Evolutionary conservation across 2,329 filamentous ascomycete species (phyloP), one percentile per base, ranked within the genome.

Genomic region (Fusarium buharicum): DNA sequence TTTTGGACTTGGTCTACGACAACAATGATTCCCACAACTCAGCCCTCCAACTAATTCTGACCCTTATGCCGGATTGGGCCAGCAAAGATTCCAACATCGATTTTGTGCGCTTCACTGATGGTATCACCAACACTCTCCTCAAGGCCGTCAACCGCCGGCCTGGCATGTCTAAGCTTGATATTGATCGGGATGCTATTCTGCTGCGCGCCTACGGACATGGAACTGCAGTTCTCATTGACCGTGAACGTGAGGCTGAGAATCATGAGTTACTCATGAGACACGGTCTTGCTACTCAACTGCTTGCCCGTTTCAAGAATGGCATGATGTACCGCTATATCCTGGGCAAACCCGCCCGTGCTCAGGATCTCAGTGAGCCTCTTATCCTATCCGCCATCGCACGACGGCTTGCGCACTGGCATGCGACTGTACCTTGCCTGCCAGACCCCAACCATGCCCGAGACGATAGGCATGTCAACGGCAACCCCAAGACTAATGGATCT

Each of bases 201-300:
- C 85, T 99, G 72, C 88, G 95, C 69, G 95, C 95, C 61, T 99
- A 97, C 77, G 95, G 95, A 69, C 89, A 95, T 75, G 92, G 93
- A 64, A 98, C 95, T 67, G 93, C 96, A 73, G 85, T 98, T 50
- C 85, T 99, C 69, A 99, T 99, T 78, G 95, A 99, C 79, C 90
- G 95, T 67, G 91, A 97, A 80, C 89, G 94, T 83, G 88, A 86
- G 82, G 85, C 83, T 2, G 83, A 87, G 70, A 89, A 89, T 74
- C 95, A 99, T 78, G 93, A 93, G 74, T 84, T 97, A 54, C 88
- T 98, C 62, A 92, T 93, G 79, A 86, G 86, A 67, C 83, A 93
- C 71, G 87, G 88, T 69, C 88, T 99, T 50, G 95, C 95, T 17
- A 95, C 95, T 33, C 83, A 90, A 59, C 84, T 99, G 48, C 85